Conservation (phyloP, 306 rosid genomes). For the Corylus americana region DNA sequence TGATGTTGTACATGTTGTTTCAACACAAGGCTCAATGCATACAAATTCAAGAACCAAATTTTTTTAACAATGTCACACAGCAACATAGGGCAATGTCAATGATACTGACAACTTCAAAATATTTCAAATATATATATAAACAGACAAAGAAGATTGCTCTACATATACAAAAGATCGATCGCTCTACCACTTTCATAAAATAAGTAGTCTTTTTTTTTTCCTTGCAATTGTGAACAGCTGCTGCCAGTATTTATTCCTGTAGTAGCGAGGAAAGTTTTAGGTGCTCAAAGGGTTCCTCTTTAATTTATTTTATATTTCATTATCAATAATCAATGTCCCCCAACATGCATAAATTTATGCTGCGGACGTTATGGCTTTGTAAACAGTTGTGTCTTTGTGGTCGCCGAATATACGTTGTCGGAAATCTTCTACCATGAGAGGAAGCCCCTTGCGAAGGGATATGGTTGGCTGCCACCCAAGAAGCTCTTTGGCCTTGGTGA, state of each 20-base stretch:
- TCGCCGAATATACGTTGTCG: constrained; percentile 76
- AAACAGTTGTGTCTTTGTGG: constrained; percentile 22
- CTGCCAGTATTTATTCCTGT: constrained; percentile 31
- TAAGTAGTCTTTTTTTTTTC: constrained; percentile 7
- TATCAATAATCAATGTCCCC: background rate
- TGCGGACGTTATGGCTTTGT: constrained; percentile 14
- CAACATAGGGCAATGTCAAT: too few relatives aligned
- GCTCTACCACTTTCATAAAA: background rate
- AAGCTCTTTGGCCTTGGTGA: constrained; percentile 82
- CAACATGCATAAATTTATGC: constrained; percentile 16
- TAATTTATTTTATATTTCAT: constrained; percentile 16
- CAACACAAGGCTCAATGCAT: background rate
- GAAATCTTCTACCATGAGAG: constrained; percentile 83
- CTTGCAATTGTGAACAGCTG: constrained; percentile 6
- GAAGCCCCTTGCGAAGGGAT: constrained; percentile 88
- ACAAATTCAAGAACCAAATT: background rate
- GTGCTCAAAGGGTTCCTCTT: background rate
- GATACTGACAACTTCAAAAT: too few relatives aligned
- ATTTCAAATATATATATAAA: background rate
- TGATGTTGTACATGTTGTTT: background rate
- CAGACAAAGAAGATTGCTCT: constrained; percentile 8
- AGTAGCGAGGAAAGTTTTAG: constrained; percentile 1
- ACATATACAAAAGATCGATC: constrained; percentile 9
- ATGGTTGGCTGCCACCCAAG: constrained; percentile 88
- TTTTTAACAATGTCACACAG: background rate